Evolutionary conservation across 345 rosid genomes (phyloP).

Genomic region (Populus alba): DNA sequence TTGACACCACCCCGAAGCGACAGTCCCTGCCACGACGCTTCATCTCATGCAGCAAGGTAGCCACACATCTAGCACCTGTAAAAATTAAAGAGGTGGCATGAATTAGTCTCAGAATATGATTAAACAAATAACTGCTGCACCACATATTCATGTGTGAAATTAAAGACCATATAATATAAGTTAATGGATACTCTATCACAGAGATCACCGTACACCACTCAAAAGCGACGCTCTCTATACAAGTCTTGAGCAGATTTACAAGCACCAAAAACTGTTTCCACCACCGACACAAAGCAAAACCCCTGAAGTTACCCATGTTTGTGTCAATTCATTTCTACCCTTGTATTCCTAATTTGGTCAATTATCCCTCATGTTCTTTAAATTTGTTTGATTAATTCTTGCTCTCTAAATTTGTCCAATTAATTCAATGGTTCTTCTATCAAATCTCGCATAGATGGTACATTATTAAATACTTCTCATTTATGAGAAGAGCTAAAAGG

Average conservation of each 20-base stretch:
- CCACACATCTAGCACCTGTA: slow-evolving; percentile 95
- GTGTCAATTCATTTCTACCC: too few species aligned
- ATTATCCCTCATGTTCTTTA: too few species aligned
- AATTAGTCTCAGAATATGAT: neutral
- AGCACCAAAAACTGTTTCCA: slow-evolving; percentile 56
- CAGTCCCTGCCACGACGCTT: slow-evolving; percentile 88
- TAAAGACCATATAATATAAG: neutral
- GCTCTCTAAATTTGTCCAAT: too few species aligned
- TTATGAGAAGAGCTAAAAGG: too few species aligned
- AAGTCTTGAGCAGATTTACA: neutral
- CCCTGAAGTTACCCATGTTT: too few species aligned
- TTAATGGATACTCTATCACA: slow-evolving; percentile 4
- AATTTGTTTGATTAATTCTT: too few species aligned
- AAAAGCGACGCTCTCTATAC: neutral
- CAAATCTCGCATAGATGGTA: too few species aligned
- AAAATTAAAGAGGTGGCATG: neutral
- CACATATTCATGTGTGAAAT: neutral
- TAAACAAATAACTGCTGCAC: slow-evolving; percentile 27
- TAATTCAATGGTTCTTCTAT: too few species aligned
- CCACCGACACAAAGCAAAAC: too few species aligned
- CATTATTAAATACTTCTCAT: too few species aligned
- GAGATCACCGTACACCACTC: neutral
- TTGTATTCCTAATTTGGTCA: too few species aligned
- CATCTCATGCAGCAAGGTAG: slow-evolving; percentile 96
- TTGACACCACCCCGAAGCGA: slow-evolving; percentile 90